Conservation (phyloP, 176 grass and related monocot species). For the Rhynchospora tenuis region DNA sequence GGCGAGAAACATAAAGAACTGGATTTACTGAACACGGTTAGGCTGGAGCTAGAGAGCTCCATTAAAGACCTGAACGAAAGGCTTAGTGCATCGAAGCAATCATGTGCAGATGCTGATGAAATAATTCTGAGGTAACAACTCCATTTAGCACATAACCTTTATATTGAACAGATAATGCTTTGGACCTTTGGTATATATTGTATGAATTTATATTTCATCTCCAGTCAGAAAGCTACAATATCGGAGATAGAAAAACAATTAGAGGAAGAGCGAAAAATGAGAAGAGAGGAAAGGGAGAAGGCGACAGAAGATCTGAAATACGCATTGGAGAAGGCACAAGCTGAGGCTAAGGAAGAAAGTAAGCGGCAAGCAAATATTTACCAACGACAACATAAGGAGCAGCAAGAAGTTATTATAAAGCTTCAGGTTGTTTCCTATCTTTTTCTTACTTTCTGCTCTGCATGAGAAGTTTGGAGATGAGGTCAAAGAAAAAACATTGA, state of each 20-base stretch:
- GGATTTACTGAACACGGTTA: slow-evolving; percentile 46
- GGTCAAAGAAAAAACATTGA: background rate
- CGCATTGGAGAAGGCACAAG: slow-evolving; percentile 65
- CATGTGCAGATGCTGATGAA: slow-evolving; percentile 74
- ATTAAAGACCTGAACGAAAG: slow-evolving; percentile 84
- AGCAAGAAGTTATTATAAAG: slow-evolving; percentile 88
- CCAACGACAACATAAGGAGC: slow-evolving; percentile 70
- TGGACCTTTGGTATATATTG: background rate
- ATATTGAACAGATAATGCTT: background rate
- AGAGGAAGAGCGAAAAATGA: slow-evolving; percentile 79
- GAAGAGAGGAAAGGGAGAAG: slow-evolving; percentile 88
- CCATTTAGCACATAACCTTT: background rate
- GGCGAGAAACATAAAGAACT: slow-evolving; percentile 66
- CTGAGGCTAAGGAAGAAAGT: slow-evolving; percentile 67
- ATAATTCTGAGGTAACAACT: slow-evolving; percentile 69
- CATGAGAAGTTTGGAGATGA: background rate
- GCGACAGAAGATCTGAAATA: slow-evolving; percentile 69
- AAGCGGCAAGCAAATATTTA: slow-evolving; percentile 57
- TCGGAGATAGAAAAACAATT: slow-evolving; percentile 69
- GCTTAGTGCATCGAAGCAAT: slow-evolving; percentile 78
- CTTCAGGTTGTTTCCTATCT: slow-evolving; percentile 57
- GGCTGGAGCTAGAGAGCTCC: slow-evolving; percentile 50
- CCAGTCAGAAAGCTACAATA: slow-evolving; percentile 85
- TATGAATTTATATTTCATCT: slow-evolving; percentile 17
- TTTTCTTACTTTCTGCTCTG: slow-evolving; percentile 20